Evolutionary conservation across 2,329 filamentous ascomycete species (phyloP).

Genomic region (Bretziella fagacearum): DNA sequence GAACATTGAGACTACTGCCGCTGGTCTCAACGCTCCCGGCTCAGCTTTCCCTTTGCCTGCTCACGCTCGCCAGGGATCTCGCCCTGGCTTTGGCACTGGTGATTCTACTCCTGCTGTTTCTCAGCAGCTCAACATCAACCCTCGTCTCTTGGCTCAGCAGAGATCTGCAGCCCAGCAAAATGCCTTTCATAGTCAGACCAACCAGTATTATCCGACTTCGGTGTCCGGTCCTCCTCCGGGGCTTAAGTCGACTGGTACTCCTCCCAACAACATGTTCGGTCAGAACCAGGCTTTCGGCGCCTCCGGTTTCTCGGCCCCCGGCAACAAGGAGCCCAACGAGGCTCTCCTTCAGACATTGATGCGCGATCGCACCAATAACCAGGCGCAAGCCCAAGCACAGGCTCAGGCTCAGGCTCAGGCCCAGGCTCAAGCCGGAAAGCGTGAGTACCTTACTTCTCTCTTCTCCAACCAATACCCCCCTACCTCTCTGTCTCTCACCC

Average conservation of each 20-base stretch:
- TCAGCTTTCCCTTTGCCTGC: slow-evolving; percentile 42
- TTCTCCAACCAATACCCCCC: slow-evolving; percentile 74
- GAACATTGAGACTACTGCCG: slow-evolving; percentile 40
- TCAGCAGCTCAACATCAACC: slow-evolving; percentile 55
- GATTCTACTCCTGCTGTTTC: slow-evolving; percentile 36
- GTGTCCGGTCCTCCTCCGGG: slow-evolving; percentile 90
- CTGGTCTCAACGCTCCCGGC: slow-evolving; percentile 32
- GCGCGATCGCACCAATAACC: slow-evolving; percentile 41
- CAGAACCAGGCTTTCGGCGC: slow-evolving; percentile 73
- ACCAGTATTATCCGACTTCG: slow-evolving; percentile 65
- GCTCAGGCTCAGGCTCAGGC: slow-evolving; percentile 46
- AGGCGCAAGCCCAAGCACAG: slow-evolving; percentile 49
- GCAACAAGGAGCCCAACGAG: slow-evolving; percentile 52
- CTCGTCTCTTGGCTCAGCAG: slow-evolving; percentile 69
- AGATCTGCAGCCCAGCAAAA: slow-evolving; percentile 52
- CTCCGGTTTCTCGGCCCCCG: slow-evolving; percentile 45
- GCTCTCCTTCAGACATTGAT: slow-evolving; percentile 72
- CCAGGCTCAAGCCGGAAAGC: slow-evolving; percentile 45
- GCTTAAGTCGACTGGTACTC: slow-evolving; percentile 85
- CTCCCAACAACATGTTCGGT: slow-evolving; percentile 85
- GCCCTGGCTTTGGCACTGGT: slow-evolving; percentile 78
- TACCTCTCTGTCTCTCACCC: slow-evolving; percentile 74
- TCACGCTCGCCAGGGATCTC: slow-evolving; percentile 68
- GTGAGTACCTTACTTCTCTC: slow-evolving; percentile 95
- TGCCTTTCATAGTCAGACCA: slow-evolving; percentile 41